Conservation (phyloP, 2,329 filamentous ascomycete species). For the Fonsecaea pedrosoi region DNA sequence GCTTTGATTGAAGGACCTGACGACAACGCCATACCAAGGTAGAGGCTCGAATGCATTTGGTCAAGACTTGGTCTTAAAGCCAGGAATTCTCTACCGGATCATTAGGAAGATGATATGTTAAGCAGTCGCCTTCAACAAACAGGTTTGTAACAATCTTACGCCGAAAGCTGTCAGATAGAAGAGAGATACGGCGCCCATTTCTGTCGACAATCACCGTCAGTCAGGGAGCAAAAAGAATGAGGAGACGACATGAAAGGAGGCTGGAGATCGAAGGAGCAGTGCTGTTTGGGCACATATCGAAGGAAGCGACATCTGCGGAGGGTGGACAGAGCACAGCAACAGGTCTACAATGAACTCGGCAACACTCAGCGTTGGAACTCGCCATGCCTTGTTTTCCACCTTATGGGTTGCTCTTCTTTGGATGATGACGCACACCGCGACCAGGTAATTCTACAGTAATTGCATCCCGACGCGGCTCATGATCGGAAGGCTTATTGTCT, state of each 20-base stretch:
- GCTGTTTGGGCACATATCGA: neutral
- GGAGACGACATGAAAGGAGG: neutral
- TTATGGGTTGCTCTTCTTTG: too few species aligned
- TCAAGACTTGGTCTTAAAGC: slow-evolving; percentile 8
- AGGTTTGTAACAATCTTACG: slow-evolving; percentile 3
- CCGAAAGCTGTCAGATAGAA: slow-evolving; percentile 14
- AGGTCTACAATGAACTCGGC: neutral
- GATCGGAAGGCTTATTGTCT: too few species aligned
- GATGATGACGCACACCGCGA: too few species aligned
- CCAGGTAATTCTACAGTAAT: too few species aligned
- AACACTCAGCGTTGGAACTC: neutral
- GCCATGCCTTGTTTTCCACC: neutral
- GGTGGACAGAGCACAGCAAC: neutral
- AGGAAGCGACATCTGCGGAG: neutral
- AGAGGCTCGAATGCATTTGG: slow-evolving; percentile 25
- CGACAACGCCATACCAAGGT: slow-evolving; percentile 23
- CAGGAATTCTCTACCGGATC: slow-evolving; percentile 8
- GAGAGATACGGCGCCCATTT: slow-evolving; percentile 20
- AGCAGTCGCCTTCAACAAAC: slow-evolving; percentile 7
- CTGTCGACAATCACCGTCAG: neutral
- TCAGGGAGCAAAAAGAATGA: neutral
- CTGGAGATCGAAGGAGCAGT: neutral
- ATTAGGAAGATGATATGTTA: slow-evolving; percentile 19
- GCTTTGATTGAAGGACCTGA: neutral
- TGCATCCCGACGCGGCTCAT: too few species aligned